A percentile compares a stretch with the other conserved stretches of the same genome.
These are phyloP conservation scores for Nannochloropsis oceanica DNA, from an alignment of 108 stramenopile genomes.

Conservation along the genomic window DNA sequence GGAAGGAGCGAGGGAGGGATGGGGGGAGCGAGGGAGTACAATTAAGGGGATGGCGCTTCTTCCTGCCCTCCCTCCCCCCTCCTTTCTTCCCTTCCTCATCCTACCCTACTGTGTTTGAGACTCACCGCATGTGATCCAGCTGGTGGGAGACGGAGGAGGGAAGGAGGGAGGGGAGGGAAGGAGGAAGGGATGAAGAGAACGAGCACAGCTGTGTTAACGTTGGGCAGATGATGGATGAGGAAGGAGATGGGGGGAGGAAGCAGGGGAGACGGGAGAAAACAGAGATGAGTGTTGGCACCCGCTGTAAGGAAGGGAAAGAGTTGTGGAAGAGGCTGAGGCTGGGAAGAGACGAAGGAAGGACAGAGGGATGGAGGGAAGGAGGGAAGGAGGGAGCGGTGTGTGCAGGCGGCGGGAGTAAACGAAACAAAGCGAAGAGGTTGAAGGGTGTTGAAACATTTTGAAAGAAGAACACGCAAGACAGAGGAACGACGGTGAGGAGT, in stretches of 20 bases:
- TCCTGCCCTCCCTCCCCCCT: background rate
- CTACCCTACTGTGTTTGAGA: too few relatives aligned
- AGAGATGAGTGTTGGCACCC: background rate
- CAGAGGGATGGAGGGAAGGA: background rate
- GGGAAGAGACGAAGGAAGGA: background rate
- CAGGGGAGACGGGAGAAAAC: background rate
- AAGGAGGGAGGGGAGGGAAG: background rate
- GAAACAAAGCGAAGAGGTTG: too few relatives aligned
- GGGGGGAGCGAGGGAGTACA: background rate
- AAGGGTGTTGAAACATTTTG: too few relatives aligned
- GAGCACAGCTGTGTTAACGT: too few relatives aligned
- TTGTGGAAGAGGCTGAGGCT: background rate
- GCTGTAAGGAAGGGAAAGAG: too few relatives aligned
- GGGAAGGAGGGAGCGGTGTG: background rate
- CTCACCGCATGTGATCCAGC: too few relatives aligned
- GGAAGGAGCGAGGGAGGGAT: background rate
- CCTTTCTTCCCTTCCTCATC: too few relatives aligned
- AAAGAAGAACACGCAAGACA: too few relatives aligned
- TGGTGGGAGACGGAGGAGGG: too few relatives aligned
- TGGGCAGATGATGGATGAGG: too few relatives aligned
- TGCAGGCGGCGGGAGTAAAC: too few relatives aligned
- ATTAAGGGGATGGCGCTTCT: background rate
- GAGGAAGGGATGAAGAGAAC: background rate
- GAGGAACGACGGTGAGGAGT: too few relatives aligned
- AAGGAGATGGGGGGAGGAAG: background rate